Percentiles rank a stretch among this genome's conserved stretches.
phyloP scores from a whole-genome alignment of 345 rosid species.

The Pelargonium nanum region DNA sequence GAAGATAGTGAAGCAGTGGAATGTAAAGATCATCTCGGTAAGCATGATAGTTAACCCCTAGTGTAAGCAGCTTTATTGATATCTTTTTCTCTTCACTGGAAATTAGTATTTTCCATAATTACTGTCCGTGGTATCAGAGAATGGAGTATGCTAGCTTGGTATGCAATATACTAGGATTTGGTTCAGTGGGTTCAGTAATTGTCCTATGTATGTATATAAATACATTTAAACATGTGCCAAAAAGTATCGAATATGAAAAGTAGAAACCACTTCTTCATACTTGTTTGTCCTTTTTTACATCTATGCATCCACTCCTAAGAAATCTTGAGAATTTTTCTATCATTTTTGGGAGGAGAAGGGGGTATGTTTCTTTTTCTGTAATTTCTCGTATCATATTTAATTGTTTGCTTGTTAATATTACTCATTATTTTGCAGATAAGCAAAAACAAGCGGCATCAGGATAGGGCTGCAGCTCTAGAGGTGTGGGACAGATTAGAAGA shows the following conservation, averaged over 20 bases:
- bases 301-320: not conserved
- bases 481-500: constrained; percentile 93
- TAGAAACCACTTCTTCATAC: not conserved
- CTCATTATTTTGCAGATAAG: constrained; percentile 55
- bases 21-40: constrained; percentile 92
- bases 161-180: not conserved
- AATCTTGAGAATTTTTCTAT: not conserved
- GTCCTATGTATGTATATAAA: not conserved
- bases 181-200: not conserved
- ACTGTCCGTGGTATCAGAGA: not conserved
- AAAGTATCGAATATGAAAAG: not conserved
- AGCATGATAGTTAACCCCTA: constrained; percentile 13
- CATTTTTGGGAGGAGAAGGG: not conserved
- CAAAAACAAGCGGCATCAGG: constrained; percentile 92
- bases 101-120: not conserved
- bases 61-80: not conserved
- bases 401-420: not conserved
- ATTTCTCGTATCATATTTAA: not conserved
- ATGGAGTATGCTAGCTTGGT: not conserved
- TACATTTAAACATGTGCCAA: not conserved
- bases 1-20: constrained; percentile 93
- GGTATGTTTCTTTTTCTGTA: not conserved
- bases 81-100: not conserved
- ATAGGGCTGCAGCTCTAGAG: constrained; percentile 91
- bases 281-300: not conserved